Percentiles rank a stretch among this genome's conserved stretches.
These are phyloP conservation scores for Hordeum marinum DNA, from an alignment of 176 grass and related monocot genomes.

Conservation along the genomic window DNA sequence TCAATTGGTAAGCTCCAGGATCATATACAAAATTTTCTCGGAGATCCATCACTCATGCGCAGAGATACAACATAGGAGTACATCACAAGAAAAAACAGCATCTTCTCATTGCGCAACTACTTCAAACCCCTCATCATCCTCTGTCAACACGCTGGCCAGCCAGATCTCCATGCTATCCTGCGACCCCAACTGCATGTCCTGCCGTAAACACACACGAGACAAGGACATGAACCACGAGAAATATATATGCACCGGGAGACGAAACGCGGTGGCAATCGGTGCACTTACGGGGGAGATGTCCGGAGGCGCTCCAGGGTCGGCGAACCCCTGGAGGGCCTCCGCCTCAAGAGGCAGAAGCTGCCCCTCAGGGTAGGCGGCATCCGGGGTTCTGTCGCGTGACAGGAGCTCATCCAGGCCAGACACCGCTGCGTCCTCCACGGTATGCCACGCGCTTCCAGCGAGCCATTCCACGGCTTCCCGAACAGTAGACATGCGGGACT, in stretches of 20 bases:
- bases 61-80: not conserved
- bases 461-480: not conserved
- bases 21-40: not conserved
- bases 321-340: not conserved
- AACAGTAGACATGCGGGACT: conserved; percentile 2
- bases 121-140: no score
- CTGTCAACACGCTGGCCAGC: no score
- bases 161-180: no score
- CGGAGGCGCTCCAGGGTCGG: not conserved
- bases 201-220: not conserved
- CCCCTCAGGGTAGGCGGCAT: no score
- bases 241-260: no score
- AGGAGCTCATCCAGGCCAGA: conserved; percentile 25
- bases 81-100: not conserved
- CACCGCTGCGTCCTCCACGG: not conserved
- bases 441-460: conserved; percentile 20
- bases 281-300: not conserved
- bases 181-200: no score
- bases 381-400: no score
- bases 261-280: not conserved
- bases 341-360: no score
- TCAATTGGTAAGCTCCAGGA: not conserved
- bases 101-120: not conserved
- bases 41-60: not conserved
- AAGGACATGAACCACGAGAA: not conserved